Evolutionary conservation across 2,329 filamentous ascomycete genomes (phyloP).

Genomic region (Penicillium rolfsii): DNA sequence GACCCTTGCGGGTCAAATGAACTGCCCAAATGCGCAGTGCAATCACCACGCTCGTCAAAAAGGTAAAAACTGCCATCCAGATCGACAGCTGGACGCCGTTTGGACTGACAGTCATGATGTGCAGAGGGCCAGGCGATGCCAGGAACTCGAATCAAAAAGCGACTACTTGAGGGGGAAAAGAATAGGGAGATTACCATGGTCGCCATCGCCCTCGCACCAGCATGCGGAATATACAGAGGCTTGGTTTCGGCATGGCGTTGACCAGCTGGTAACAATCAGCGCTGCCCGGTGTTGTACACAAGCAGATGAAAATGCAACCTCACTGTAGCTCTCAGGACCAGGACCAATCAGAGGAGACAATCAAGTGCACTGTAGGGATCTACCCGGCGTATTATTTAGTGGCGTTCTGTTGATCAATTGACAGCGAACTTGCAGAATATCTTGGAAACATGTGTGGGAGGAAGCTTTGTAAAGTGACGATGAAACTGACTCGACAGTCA

Average conservation of each 20-base stretch:
- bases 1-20: conserved; percentile 10
- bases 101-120: conserved; percentile 11
- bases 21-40: conserved; percentile 14
- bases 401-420: neutral
- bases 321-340: neutral
- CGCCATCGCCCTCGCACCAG: neutral
- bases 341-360: neutral
- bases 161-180: neutral
- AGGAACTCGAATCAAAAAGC: too few species aligned
- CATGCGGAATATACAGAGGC: neutral
- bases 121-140: neutral
- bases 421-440: neutral
- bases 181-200: neutral
- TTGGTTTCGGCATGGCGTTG: neutral
- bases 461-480: neutral
- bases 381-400: neutral
- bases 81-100: conserved; percentile 14
- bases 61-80: conserved; percentile 19
- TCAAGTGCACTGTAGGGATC: neutral
- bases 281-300: neutral
- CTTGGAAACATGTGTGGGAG: neutral
- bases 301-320: neutral
- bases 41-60: conserved; percentile 12
- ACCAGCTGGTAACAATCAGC: conserved; percentile 1
- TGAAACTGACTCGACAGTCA: neutral